Evolutionary conservation across 2,329 filamentous ascomycete genomes (phyloP).

Genomic region (Fusarium solani-melongenae): DNA sequence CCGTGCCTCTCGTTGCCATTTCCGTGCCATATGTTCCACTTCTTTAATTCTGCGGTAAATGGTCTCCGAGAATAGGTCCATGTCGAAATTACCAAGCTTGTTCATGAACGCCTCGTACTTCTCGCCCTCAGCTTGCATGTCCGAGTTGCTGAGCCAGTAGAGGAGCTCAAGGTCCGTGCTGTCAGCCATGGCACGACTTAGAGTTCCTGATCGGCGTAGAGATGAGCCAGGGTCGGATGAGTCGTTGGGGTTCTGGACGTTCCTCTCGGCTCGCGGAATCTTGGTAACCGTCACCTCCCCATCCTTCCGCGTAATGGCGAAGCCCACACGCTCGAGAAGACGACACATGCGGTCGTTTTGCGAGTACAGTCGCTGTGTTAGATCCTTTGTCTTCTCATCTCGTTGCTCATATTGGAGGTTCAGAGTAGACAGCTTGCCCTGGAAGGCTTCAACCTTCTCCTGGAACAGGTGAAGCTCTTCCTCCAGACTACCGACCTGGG

Average conservation of each 20-base stretch:
- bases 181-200: conserved; percentile 67
- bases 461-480: conserved; percentile 78
- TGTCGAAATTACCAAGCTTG: conserved; percentile 80
- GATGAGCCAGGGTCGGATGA: conserved; percentile 66
- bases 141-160: conserved; percentile 82
- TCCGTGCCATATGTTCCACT: conserved; percentile 90
- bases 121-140: conserved; percentile 72
- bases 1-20: conserved; percentile 90
- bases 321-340: conserved; percentile 88
- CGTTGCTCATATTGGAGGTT: conserved; percentile 74
- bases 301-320: conserved; percentile 80
- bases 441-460: conserved; percentile 69
- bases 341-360: conserved; percentile 87
- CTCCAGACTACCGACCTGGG: conserved; percentile 79
- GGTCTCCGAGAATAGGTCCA: conserved; percentile 85
- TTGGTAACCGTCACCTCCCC: conserved; percentile 81
- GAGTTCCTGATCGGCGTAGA: conserved; percentile 64
- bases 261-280: conserved; percentile 69
- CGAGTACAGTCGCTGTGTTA: conserved; percentile 84
- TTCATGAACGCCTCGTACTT: conserved; percentile 82
- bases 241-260: conserved; percentile 65
- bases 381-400: conserved; percentile 79
- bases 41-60: conserved; percentile 92
- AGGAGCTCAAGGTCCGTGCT: conserved; percentile 77
- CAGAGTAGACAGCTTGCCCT: conserved; percentile 63